Evolutionary conservation across 345 rosid genomes (phyloP), one percentile per base, ranked within the genome.

Genomic region (Euphorbia pulcherrima): DNA sequence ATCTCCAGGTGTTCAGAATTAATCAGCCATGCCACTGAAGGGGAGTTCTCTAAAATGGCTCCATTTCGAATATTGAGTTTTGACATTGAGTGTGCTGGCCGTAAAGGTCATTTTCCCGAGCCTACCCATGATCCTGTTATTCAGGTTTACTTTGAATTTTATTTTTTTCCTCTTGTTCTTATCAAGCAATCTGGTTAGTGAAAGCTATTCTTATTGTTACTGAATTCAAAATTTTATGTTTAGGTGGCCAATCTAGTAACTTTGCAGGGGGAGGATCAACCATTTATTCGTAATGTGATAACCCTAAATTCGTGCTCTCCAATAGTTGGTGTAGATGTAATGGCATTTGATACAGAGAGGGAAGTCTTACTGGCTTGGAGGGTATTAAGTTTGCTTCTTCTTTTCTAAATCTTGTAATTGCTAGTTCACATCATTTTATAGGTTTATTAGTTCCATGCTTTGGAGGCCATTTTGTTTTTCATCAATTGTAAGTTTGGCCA

Each of bases 41-140:
- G 99, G 13, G 97, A 87, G 64, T 91, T 81, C 80, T 94, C 96
- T 39, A 94, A 91, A 82, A 91, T 94, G 97, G 99, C 99, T 76
- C 99, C 99, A 23, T 91, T 94, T 76, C 96, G 99, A 62, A 79
- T 94, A 67, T 82, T 94, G 75, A 94, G 97, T 85, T 94, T 94
- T 78, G 99, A 94, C 70, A 94, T 94, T 51, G 97, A 94, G 83
- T 94, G 97, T 79, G 97, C 99, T 46, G 99, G 99, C 54, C 97
- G 93, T 66, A 94, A 91, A 83, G 99, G 99, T 67, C 97, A 94
- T 78, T 94, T 94, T 85, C 99, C 99, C 2, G 99, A 94, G 90
- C 89, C 99, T 72, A 79, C 79, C 65, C 99, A 94, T 64, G 99
- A 94, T 82, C 97, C 97, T 68, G 96, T 94, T 63, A 94, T 94